A percentile compares a stretch with the other conserved stretches of the same genome.
Evolutionary conservation across 768 basidiomycete species (phyloP).

Genomic region (Pisolithus sp.): DNA sequence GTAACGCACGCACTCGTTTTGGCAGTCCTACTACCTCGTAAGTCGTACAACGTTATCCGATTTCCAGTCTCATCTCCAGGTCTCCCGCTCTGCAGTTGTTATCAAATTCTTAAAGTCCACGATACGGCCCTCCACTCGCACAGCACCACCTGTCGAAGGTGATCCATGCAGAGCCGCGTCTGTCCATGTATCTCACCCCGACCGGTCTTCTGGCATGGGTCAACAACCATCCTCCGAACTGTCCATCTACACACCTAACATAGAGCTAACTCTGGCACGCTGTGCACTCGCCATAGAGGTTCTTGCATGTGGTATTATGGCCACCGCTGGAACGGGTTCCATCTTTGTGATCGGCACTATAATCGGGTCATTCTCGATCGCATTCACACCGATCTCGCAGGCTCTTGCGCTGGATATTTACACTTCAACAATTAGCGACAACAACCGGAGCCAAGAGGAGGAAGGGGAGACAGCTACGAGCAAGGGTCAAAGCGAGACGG

Average conservation of each 20-base stretch:
- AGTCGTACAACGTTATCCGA: conserved; percentile 14
- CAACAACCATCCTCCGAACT: neutral
- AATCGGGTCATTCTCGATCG: conserved; percentile 52
- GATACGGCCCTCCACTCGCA: conserved; percentile 16
- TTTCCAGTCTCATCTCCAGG: neutral
- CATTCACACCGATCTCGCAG: conserved; percentile 60
- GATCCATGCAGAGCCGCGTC: conserved; percentile 13
- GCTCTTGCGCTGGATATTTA: conserved; percentile 69
- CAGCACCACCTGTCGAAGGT: conserved; percentile 4
- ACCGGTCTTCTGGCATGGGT: conserved; percentile 2
- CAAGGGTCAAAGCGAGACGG: conserved; percentile 43
- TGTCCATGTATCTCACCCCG: conserved; percentile 1
- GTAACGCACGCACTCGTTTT: conserved; percentile 49
- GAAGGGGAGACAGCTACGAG: conserved; percentile 37
- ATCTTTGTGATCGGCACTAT: conserved; percentile 48
- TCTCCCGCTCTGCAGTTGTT: conserved; percentile 32
- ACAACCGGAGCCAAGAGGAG: neutral
- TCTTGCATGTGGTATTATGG: conserved; percentile 44
- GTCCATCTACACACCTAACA: conserved; percentile 35
- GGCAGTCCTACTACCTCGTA: conserved; percentile 55
- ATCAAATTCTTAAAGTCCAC: conserved; percentile 50
- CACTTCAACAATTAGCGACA: neutral
- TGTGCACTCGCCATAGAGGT: conserved; percentile 54
- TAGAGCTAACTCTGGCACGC: conserved; percentile 69
- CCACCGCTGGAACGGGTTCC: conserved; percentile 37